Conservation (phyloP, 768 basidiomycete genomes). For the Clitopilus passeckerianus region DNA sequence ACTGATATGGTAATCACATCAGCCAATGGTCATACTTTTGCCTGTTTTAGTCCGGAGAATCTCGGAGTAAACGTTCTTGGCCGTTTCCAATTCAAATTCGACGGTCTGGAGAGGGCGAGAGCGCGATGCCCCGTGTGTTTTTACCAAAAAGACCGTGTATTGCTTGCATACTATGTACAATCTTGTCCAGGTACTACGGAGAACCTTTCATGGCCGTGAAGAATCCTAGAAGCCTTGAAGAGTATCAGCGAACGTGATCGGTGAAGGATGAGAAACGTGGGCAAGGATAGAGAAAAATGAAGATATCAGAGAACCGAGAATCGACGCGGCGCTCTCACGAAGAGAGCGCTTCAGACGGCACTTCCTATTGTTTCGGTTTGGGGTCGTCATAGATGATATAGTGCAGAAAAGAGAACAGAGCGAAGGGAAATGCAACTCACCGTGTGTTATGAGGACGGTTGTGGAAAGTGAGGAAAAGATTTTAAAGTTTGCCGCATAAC, state of each 20-base stretch:
- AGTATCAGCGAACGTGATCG: neutral
- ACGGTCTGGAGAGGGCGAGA: neutral
- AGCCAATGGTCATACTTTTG: neutral
- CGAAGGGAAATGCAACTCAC: neutral
- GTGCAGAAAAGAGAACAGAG: neutral
- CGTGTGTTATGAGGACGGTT: neutral
- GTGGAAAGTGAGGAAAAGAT: neutral
- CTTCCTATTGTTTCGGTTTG: slow-evolving; percentile 52
- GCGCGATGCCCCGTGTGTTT: neutral
- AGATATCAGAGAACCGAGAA: slow-evolving; percentile 49
- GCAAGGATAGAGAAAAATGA: slow-evolving; percentile 11
- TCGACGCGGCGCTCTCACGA: slow-evolving; percentile 36
- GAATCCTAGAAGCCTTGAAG: neutral
- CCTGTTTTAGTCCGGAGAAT: neutral
- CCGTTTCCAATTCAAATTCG: neutral
- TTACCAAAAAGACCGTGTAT: neutral
- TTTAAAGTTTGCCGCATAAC: neutral
- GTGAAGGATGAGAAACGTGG: neutral
- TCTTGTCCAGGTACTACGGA: neutral
- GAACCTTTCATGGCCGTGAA: slow-evolving; percentile 1
- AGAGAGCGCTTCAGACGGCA: slow-evolving; percentile 49
- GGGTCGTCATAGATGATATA: slow-evolving; percentile 33
- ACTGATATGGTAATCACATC: neutral
- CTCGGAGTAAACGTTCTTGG: neutral
- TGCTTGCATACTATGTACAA: neutral